Evolutionary conservation across 129 eudicot species (phyloP).

Genomic region (Escallonia rubra): DNA sequence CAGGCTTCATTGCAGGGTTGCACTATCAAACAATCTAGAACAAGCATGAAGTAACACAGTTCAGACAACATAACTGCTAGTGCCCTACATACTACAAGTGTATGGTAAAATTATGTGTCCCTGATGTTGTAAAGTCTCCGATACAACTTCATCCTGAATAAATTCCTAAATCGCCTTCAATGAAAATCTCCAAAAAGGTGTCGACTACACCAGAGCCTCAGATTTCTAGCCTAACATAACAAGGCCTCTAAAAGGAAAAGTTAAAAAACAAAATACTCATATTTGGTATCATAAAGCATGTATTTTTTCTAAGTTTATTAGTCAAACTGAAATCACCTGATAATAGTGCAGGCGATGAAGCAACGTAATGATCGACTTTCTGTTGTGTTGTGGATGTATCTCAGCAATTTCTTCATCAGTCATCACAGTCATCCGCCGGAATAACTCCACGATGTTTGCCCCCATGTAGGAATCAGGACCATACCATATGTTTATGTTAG

Average conservation of each 20-base stretch:
- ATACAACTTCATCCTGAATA: no score
- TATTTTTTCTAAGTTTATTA: not conserved
- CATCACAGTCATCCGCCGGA: slow-evolving; percentile 81
- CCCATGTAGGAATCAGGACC: slow-evolving; percentile 99
- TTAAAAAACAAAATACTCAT: not conserved
- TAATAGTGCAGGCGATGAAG: slow-evolving; percentile 81
- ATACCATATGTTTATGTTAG: slow-evolving; percentile 69
- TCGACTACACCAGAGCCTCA: no score
- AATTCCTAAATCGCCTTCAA: no score
- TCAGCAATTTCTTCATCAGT: slow-evolving; percentile 87
- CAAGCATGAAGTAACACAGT: no score
- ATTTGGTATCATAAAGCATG: not conserved
- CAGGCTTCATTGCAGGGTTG: no score
- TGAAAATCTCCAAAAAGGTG: no score
- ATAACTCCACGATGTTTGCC: slow-evolving; percentile 86
- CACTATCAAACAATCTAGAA: no score
- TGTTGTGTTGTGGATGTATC: slow-evolving; percentile 73
- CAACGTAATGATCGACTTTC: slow-evolving; percentile 60
- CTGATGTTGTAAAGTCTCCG: no score
- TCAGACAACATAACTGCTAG: no score
- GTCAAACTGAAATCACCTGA: slow-evolving; percentile 40
- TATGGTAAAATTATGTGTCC: no score
- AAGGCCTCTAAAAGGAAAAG: slow-evolving; percentile 5
- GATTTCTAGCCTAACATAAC: not conserved
- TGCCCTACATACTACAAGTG: no score